Evolutionary conservation across 2,329 filamentous ascomycete species (phyloP).

Genomic region (Cordyceps cicadae): DNA sequence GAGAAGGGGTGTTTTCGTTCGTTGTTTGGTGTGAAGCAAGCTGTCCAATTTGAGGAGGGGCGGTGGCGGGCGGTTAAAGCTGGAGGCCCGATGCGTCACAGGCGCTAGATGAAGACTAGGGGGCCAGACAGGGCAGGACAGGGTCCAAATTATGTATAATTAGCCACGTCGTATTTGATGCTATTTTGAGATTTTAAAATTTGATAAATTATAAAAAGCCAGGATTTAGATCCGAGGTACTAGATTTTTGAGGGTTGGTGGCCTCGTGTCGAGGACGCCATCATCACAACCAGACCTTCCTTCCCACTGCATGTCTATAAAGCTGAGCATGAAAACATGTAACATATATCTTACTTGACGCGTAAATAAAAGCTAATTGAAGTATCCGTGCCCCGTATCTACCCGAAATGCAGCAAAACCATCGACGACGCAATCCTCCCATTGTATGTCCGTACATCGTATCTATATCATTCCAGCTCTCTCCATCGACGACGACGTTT

Average conservation of each 20-base stretch:
- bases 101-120: neutral
- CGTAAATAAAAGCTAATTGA: neutral
- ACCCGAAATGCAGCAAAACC: neutral
- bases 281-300: too few species aligned
- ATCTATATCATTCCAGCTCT: neutral
- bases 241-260: too few species aligned
- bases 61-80: neutral
- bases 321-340: too few species aligned
- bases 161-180: neutral
- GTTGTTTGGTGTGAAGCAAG: neutral
- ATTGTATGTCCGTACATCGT: neutral
- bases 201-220: neutral
- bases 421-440: neutral
- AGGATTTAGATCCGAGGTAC: too few species aligned
- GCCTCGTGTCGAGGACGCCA: too few species aligned
- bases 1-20: neutral
- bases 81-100: constrained; percentile 2
- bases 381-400: neutral
- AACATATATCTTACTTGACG: too few species aligned
- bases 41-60: neutral
- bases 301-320: too few species aligned
- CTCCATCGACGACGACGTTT: neutral
- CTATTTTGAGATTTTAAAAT: too few species aligned
- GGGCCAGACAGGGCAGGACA: neutral
- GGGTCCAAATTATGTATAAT: neutral